A percentile compares a stretch with the other conserved stretches of the same genome.
Evolutionary conservation across 2,329 filamentous ascomycete genomes (phyloP).

Genomic region (Ustulina deusta): DNA sequence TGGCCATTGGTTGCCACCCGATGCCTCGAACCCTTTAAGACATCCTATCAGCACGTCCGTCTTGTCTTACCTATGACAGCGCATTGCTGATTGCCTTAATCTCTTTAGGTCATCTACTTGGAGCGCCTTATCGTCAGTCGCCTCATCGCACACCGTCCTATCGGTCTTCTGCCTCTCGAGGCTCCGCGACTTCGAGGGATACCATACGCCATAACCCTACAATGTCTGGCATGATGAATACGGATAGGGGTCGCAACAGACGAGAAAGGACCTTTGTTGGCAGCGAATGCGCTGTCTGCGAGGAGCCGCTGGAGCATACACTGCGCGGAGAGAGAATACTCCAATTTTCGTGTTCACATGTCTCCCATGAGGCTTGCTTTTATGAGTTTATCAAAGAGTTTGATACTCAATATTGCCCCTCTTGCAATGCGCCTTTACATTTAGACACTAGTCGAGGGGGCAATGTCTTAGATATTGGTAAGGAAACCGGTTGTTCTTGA

Average conservation of each 20-base stretch:
- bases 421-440: slow-evolving; percentile 90
- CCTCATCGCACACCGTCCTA: slow-evolving; percentile 54
- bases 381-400: slow-evolving; percentile 98
- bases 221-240: slow-evolving; percentile 76
- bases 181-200: slow-evolving; percentile 54
- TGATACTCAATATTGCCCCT: slow-evolving; percentile 92
- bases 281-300: slow-evolving; percentile 93
- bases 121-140: slow-evolving; percentile 51
- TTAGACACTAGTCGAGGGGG: slow-evolving; percentile 93
- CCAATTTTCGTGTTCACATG: slow-evolving; percentile 96
- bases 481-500: slow-evolving; percentile 41
- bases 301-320: slow-evolving; percentile 96
- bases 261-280: slow-evolving; percentile 96
- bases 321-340: slow-evolving; percentile 92
- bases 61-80: slow-evolving; percentile 35
- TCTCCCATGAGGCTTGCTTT: slow-evolving; percentile 97
- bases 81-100: slow-evolving; percentile 44
- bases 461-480: slow-evolving; percentile 92
- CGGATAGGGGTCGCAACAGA: slow-evolving; percentile 81
- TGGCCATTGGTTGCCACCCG: slow-evolving; percentile 34
- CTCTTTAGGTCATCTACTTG: slow-evolving; percentile 55
- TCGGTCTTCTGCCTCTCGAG: slow-evolving; percentile 55
- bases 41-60: slow-evolving; percentile 12
- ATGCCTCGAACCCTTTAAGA: slow-evolving; percentile 35
- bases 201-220: slow-evolving; percentile 50